Evolutionary conservation across 306 rosid species (phyloP).

Genomic region (Abrus precatorius): DNA sequence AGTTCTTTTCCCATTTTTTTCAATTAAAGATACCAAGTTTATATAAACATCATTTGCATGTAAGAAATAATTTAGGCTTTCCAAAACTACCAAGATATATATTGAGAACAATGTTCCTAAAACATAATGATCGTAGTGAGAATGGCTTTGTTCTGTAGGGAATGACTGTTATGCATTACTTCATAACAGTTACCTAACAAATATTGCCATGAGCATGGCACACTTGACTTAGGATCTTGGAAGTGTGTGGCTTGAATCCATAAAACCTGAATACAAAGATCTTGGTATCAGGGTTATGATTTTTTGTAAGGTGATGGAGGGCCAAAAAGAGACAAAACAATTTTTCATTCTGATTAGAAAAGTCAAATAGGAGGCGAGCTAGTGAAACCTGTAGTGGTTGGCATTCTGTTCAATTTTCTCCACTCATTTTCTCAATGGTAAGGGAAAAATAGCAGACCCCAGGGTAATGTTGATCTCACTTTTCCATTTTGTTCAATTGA

Average conservation of each 20-base stretch:
- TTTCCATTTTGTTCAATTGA: neutral
- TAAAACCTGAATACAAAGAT: neutral
- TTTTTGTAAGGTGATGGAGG: neutral
- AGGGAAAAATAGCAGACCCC: neutral
- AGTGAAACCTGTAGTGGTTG: neutral
- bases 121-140: neutral
- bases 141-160: neutral
- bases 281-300: neutral
- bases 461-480: neutral
- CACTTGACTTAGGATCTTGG: neutral
- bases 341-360: neutral
- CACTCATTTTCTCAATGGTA: neutral
- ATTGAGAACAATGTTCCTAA: neutral
- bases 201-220: neutral
- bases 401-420: constrained; percentile 6
- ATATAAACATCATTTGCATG: too few species aligned
- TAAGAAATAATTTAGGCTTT: neutral
- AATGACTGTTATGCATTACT: neutral
- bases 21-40: too few species aligned
- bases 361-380: neutral
- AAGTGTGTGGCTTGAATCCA: neutral
- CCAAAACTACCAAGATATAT: neutral
- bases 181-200: neutral
- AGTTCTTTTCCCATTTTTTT: too few species aligned
- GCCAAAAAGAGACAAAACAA: neutral